Conservation (phyloP, 2,329 filamentous ascomycete genomes). For the Sclerotinia minor region DNA sequence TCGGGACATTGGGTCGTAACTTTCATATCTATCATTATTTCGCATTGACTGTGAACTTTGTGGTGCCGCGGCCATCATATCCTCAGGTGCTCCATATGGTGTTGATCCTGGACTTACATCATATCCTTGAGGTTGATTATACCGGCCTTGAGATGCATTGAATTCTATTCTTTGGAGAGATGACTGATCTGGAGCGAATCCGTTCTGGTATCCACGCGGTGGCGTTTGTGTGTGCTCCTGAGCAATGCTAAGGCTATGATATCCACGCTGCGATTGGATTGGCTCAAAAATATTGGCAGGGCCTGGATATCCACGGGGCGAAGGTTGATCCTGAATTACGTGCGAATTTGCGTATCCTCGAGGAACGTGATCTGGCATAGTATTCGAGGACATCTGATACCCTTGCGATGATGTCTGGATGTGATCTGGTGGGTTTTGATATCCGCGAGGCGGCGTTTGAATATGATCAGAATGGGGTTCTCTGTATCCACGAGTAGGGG, state of each 20-base stretch:
- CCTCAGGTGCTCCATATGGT: constrained; percentile 31
- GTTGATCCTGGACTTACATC: constrained; percentile 31
- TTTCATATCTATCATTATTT: constrained; percentile 34
- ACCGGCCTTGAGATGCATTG: constrained; percentile 33
- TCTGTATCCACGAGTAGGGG: constrained; percentile 48
- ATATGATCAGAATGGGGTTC: constrained; percentile 46
- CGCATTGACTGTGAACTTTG: constrained; percentile 30
- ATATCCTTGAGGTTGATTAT: constrained; percentile 32
- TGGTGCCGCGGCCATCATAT: constrained; percentile 22
- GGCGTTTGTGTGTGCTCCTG: constrained; percentile 47
- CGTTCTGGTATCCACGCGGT: constrained; percentile 49
- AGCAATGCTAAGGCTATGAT: constrained; percentile 32
- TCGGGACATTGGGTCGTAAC: constrained; percentile 34
- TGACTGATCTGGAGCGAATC: constrained; percentile 53
- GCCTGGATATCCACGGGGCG: constrained; percentile 44
- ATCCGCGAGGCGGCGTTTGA: constrained; percentile 50
- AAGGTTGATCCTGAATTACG: constrained; percentile 48
- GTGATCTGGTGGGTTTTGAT: constrained; percentile 47
- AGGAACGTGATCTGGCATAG: constrained; percentile 47
- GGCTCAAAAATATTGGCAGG: constrained; percentile 46
- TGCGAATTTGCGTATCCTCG: constrained; percentile 47
- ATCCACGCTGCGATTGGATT: constrained; percentile 47
- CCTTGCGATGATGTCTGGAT: constrained; percentile 50
- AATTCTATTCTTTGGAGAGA: constrained; percentile 54
- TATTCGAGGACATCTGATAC: constrained; percentile 41